Evolutionary conservation across 768 basidiomycete genomes (phyloP).

Genomic region (Suillus ampliporus): DNA sequence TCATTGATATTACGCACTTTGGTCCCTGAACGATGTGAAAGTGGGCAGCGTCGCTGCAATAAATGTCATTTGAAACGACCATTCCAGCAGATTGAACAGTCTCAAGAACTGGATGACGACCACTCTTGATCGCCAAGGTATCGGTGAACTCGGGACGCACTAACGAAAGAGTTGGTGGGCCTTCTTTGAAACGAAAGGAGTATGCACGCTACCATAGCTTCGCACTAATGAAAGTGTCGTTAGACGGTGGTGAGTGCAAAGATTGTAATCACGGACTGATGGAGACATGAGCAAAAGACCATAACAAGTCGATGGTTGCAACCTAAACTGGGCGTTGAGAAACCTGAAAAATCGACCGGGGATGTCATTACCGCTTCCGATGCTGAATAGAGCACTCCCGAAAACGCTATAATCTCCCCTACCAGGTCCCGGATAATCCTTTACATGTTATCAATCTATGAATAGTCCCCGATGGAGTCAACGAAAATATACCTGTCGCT

Average conservation of each 20-base stretch:
- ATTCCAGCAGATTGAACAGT: constrained; percentile 67
- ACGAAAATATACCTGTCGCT: constrained; percentile 68
- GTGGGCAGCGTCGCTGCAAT: constrained; percentile 78
- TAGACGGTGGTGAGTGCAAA: neutral
- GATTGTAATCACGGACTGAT: constrained; percentile 59
- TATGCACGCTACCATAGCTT: constrained; percentile 48
- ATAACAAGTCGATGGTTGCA: constrained; percentile 87
- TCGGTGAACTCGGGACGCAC: constrained; percentile 93
- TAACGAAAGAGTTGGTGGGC: constrained; percentile 30
- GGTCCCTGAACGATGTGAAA: constrained; percentile 95
- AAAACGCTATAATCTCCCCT: constrained; percentile 65
- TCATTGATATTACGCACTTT: constrained; percentile 56
- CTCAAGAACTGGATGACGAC: constrained; percentile 89
- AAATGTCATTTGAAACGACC: constrained; percentile 89
- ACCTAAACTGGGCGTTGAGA: constrained; percentile 52
- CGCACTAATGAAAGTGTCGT: constrained; percentile 40
- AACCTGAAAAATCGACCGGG: neutral
- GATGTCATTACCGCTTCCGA: constrained; percentile 74
- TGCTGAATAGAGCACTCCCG: constrained; percentile 86
- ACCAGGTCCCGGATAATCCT: constrained; percentile 86
- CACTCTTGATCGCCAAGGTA: constrained; percentile 86
- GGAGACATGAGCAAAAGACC: constrained; percentile 84
- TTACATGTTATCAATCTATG: constrained; percentile 6
- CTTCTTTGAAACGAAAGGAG: neutral
- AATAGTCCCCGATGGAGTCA: neutral